Percentiles rank a stretch among this genome's conserved stretches.
Conservation (phyloP, 495 filamentous ascomycete species). For the Aspergillus biplanus region DNA sequence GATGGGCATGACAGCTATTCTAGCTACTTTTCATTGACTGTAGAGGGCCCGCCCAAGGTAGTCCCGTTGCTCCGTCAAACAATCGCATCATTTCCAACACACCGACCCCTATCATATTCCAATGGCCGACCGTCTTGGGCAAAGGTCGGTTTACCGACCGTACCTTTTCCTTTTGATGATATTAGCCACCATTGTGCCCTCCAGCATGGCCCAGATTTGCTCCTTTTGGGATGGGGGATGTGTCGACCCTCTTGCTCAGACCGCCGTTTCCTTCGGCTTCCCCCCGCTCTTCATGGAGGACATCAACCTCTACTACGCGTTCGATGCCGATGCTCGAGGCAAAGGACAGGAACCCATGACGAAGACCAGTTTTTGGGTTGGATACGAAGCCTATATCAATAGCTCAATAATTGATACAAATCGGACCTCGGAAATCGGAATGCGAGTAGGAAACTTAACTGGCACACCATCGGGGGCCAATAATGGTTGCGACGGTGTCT, state of each 20-base stretch:
- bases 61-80: conserved; percentile 28
- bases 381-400: conserved; percentile 42
- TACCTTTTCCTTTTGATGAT: conserved; percentile 26
- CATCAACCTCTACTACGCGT: conserved; percentile 45
- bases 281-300: conserved; percentile 43
- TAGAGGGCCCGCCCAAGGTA: conserved; percentile 24
- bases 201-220: conserved; percentile 39
- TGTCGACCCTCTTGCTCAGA: conserved; percentile 49
- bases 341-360: conserved; percentile 44
- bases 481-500: conserved; percentile 50
- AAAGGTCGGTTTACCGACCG: conserved; percentile 24
- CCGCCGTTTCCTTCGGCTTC: conserved; percentile 41
- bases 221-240: conserved; percentile 45
- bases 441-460: conserved; percentile 48
- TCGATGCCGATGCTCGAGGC: conserved; percentile 39
- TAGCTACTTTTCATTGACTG: not conserved
- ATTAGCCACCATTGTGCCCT: conserved; percentile 26
- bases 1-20: conserved; percentile 26
- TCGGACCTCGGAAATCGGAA: conserved; percentile 44
- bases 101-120: conserved; percentile 13
- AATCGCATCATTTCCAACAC: conserved; percentile 15
- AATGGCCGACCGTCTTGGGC: conserved; percentile 29
- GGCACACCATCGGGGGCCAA: conserved; percentile 39
- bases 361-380: conserved; percentile 47
- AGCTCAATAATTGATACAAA: conserved; percentile 38